phyloP scores from a whole-genome alignment of 345 rosid species.

The Sisymbrium irio region DNA sequence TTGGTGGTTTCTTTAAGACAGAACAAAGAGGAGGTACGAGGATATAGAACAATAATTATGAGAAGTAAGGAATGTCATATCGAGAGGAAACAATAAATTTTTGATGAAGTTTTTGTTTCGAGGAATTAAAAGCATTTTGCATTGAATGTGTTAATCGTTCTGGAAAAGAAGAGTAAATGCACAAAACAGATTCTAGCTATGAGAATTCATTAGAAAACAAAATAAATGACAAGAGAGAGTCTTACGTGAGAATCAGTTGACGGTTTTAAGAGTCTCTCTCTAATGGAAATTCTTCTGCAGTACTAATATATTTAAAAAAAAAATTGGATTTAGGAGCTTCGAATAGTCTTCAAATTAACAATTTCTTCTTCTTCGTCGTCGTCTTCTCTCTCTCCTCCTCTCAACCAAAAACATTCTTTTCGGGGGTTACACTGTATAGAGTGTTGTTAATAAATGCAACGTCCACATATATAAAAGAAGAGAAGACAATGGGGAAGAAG shows the following conservation, averaged over 20 bases:
- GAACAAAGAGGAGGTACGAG: slow-evolving; percentile 33
- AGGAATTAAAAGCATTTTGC: slow-evolving; percentile 14
- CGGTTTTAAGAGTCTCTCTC: slow-evolving; percentile 3
- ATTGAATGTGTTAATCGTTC: slow-evolving; percentile 32
- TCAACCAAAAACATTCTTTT: slow-evolving; percentile 29
- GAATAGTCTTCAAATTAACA: slow-evolving; percentile 10
- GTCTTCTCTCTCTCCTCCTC: not conserved
- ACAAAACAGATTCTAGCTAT: not conserved
- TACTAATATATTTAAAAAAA: not conserved
- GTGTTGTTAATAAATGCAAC: slow-evolving; percentile 9
- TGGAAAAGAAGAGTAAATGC: slow-evolving; percentile 23
- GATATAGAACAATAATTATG: slow-evolving; percentile 20
- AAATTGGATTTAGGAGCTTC: not conserved
- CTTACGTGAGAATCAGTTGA: slow-evolving; percentile 17
- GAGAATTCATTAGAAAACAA: not conserved
- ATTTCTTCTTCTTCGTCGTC: not conserved
- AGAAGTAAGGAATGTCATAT: slow-evolving; percentile 22
- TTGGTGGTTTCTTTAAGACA: slow-evolving; percentile 17
- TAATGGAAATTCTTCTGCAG: not conserved
- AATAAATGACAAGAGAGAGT: not conserved
- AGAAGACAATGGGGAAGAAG: not conserved
- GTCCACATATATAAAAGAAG: slow-evolving; percentile 10
- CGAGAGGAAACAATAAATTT: slow-evolving; percentile 1
- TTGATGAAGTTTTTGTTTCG: not conserved
- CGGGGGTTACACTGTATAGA: slow-evolving; percentile 1